A percentile compares a stretch with the other conserved stretches of the same genome.
Conservation (phyloP, 306 rosid genomes). For the Malus asiatica region DNA sequence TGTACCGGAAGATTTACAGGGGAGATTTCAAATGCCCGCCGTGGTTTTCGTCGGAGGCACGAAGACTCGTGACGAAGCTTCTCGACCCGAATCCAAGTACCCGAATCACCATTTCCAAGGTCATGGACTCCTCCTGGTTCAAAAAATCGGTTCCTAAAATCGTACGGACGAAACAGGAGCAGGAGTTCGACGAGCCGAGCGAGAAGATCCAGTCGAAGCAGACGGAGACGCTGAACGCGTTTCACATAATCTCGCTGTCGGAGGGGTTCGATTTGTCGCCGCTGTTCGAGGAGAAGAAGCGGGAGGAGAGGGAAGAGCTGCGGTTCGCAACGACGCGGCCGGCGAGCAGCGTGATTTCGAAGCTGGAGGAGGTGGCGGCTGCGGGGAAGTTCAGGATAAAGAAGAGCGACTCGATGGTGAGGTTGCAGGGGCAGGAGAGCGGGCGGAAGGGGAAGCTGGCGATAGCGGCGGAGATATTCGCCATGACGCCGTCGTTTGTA, state of each 20-base stretch:
- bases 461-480: constrained; percentile 72
- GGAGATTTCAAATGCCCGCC: constrained; percentile 94
- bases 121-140: constrained; percentile 70
- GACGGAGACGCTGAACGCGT: constrained; percentile 61
- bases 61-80: constrained; percentile 56
- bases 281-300: constrained; percentile 73
- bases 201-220: constrained; percentile 17
- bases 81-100: constrained; percentile 72
- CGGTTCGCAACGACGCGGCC: constrained; percentile 74
- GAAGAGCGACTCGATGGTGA: constrained; percentile 68
- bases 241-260: constrained; percentile 68
- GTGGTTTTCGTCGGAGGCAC: constrained; percentile 74
- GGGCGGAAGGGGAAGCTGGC: constrained; percentile 81
- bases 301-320: constrained; percentile 76
- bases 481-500: constrained; percentile 66
- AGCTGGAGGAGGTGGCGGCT: constrained; percentile 69
- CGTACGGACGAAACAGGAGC: constrained; percentile 21
- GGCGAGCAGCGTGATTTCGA: constrained; percentile 81
- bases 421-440: constrained; percentile 52
- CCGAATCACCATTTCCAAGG: constrained; percentile 42
- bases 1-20: constrained; percentile 75
- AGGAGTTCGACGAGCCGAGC: constrained; percentile 23
- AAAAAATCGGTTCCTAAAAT: constrained; percentile 49
- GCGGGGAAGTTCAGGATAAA: constrained; percentile 57
- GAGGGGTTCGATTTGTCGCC: constrained; percentile 87